Base-by-base conservation (phyloP, 192 early-diverging fungal genomes). In the Coemansia sp. region DNA sequence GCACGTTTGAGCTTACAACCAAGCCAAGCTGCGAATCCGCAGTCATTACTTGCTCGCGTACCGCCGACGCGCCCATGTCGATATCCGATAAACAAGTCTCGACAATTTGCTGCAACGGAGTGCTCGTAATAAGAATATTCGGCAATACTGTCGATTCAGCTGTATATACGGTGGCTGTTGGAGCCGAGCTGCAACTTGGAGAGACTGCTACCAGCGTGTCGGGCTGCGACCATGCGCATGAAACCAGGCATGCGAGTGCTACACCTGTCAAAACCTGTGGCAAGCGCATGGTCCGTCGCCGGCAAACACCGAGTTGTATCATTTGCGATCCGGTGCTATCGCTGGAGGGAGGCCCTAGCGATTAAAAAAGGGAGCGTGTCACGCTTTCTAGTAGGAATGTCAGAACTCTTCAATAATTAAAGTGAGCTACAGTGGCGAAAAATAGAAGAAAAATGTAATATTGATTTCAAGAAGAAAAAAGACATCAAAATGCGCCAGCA, bases 21-120 rank as follows among this genome's bases (percentile, higher is more conserved):
- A 64, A 10, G 47, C 40, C 49, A 22, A 71, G 67, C 24, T 69
- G 71, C 36, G 59, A 29, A 6, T 79, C 77, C 1, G 61, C 25
- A 11, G 35, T 59, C 15, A 79, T 42, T 15, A 53, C 66, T 36
- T 79, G 77, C 53, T 79, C 77, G 19, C 38, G 57, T 2, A 79
- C 77, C 9, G 25, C 10, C 3, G 31, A 39, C 17, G 59, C 51
- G 43, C 51, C n/a, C 2, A n/a, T 4, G 17, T 68, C 67, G 19
- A 43, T 12, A 1, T 61, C 37, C 2, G 32, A 37, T 7, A 60
- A 5, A 0, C 20, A 12, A 15, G 64, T 22, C n/a, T n/a, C n/a
- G 11, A 22, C 14, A 14, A 37, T 56, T 19, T 25, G n/a, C 62
- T 14, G 31, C 10, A 38, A n/a, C 5, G 31, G 19, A n/a, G n/a